Percentiles rank a stretch among this genome's conserved stretches.
Evolutionary conservation across 805 yeast genomes (phyloP).

Genomic region (Zygosaccharomyces gambellarensis): DNA sequence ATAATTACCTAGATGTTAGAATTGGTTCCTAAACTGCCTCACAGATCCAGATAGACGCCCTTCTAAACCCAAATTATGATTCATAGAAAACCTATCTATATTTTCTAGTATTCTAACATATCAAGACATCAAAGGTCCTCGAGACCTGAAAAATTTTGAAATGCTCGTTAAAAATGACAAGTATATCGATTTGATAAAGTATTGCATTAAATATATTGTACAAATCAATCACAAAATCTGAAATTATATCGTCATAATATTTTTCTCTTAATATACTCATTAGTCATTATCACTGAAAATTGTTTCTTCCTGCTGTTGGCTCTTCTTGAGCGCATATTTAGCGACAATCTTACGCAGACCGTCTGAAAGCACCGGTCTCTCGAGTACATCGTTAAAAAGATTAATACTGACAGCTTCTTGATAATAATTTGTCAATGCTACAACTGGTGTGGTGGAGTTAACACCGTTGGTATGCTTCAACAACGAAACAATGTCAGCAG

Average conservation of each 20-base stretch:
- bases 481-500: slow-evolving; percentile 71
- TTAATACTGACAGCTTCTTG: slow-evolving; percentile 56
- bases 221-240: not conserved
- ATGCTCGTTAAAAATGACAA: not conserved
- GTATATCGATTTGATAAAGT: not conserved
- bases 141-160: slow-evolving; percentile 2
- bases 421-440: slow-evolving; percentile 68
- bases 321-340: slow-evolving; percentile 31
- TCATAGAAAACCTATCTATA: not conserved
- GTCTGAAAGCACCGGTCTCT: slow-evolving; percentile 52
- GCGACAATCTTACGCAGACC: slow-evolving; percentile 28
- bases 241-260: not conserved
- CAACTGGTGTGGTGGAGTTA: slow-evolving; percentile 72
- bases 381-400: slow-evolving; percentile 62
- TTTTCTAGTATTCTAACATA: not conserved
- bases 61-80: not conserved
- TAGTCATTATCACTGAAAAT: slow-evolving; percentile 32
- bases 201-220: not conserved
- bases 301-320: slow-evolving; percentile 31
- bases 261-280: not conserved
- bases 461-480: slow-evolving; percentile 69
- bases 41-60: not conserved
- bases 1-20: not conserved
- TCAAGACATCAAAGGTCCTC: not conserved
- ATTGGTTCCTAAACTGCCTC: not conserved